Conservation (phyloP, 2,329 filamentous ascomycete species). For the Colletotrichum salicis region DNA sequence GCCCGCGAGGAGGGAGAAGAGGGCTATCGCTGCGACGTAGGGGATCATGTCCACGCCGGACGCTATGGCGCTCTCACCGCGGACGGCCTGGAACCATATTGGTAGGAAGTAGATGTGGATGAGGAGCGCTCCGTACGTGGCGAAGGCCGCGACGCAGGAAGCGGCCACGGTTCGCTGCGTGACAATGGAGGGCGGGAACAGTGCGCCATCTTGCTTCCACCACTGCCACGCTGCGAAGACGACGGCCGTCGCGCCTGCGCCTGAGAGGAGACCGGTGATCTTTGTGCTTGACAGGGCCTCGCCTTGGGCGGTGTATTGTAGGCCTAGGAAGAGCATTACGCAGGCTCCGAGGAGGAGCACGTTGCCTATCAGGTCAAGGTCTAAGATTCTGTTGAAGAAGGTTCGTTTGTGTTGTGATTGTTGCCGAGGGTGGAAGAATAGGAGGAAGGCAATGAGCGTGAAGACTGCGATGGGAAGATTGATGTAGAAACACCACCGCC, state of each 20-base stretch:
- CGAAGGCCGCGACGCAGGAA: slow-evolving; percentile 52
- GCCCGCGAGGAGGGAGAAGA: slow-evolving; percentile 46
- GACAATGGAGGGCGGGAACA: slow-evolving; percentile 56
- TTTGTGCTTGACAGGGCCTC: slow-evolving; percentile 55
- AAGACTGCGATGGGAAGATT: slow-evolving; percentile 43
- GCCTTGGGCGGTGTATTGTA: slow-evolving; percentile 57
- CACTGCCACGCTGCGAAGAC: slow-evolving; percentile 55
- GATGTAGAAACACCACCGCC: slow-evolving; percentile 38
- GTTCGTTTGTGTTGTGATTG: slow-evolving; percentile 40
- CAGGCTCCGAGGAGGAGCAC: slow-evolving; percentile 55
- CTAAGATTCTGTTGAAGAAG: slow-evolving; percentile 41
- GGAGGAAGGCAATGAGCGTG: slow-evolving; percentile 40
- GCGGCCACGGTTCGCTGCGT: slow-evolving; percentile 54
- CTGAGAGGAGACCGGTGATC: slow-evolving; percentile 52
- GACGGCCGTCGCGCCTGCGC: slow-evolving; percentile 39
- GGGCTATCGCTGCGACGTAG: slow-evolving; percentile 42
- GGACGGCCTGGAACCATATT: slow-evolving; percentile 50
- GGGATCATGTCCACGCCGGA: slow-evolving; percentile 48
- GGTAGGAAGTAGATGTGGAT: slow-evolving; percentile 59
- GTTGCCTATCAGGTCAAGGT: slow-evolving; percentile 52
- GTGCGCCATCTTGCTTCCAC: slow-evolving; percentile 53
- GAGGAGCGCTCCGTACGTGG: slow-evolving; percentile 54
- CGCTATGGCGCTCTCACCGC: slow-evolving; percentile 43
- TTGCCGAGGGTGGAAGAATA: slow-evolving; percentile 41
- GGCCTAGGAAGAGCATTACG: slow-evolving; percentile 58